phyloP scores from a whole-genome alignment of 2,329 filamentous ascomycete species.

The Exutisphaerella laricina region DNA sequence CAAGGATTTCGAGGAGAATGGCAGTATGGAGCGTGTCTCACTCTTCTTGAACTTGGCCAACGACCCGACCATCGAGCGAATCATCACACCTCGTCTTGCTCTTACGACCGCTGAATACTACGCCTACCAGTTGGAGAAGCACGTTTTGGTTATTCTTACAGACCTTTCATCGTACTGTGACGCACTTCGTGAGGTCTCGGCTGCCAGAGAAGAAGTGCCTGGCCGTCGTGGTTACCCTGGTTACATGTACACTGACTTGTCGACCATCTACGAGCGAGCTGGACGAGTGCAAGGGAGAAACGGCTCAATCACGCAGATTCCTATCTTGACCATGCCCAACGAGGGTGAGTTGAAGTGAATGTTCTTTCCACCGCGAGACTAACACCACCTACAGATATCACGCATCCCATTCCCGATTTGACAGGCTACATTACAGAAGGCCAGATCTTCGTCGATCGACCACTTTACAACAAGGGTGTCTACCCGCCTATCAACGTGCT shows the following conservation, averaged over 20 bases:
- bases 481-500: slow-evolving; percentile 99
- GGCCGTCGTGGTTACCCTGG: slow-evolving; percentile 98
- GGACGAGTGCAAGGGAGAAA: slow-evolving; percentile 96
- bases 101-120: slow-evolving; percentile 99
- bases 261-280: slow-evolving; percentile 98
- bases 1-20: slow-evolving; percentile 97
- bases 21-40: slow-evolving; percentile 93
- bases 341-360: slow-evolving; percentile 55
- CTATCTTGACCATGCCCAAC: slow-evolving; percentile 99
- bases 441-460: slow-evolving; percentile 95
- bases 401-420: slow-evolving; percentile 96
- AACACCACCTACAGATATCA: slow-evolving; percentile 62
- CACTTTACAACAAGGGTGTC: slow-evolving; percentile 91
- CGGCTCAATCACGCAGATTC: slow-evolving; percentile 98
- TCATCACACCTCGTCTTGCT: slow-evolving; percentile 96
- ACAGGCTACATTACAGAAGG: slow-evolving; percentile 99
- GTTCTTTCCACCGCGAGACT: slow-evolving; percentile 2
- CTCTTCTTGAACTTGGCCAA: slow-evolving; percentile 99
- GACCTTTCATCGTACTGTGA: slow-evolving; percentile 98
- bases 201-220: slow-evolving; percentile 95
- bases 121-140: slow-evolving; percentile 99
- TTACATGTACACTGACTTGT: slow-evolving; percentile 99
- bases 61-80: slow-evolving; percentile 98
- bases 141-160: slow-evolving; percentile 97
- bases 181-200: slow-evolving; percentile 96